A percentile compares a stretch with the other conserved stretches of the same genome.
Conservation (phyloP, 768 basidiomycete genomes). For the Kwoniella pini region DNA sequence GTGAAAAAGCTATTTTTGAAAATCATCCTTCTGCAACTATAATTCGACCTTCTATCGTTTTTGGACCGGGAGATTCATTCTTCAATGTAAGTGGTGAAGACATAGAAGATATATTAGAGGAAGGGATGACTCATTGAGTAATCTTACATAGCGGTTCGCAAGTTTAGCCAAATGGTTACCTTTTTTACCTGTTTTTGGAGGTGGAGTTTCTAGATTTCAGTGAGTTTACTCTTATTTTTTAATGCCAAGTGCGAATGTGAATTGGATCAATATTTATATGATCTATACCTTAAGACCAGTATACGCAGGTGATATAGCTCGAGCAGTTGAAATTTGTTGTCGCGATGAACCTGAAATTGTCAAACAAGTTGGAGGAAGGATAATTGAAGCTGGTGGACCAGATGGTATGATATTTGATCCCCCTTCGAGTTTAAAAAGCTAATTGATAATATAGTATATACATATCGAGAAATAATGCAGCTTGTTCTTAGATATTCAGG, state of each 20-base stretch:
- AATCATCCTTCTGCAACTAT: slow-evolving; percentile 63
- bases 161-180: slow-evolving; percentile 64
- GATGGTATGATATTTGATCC: slow-evolving; percentile 57
- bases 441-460: slow-evolving; percentile 59
- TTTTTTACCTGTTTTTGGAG: slow-evolving; percentile 74
- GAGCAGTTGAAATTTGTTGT: slow-evolving; percentile 64
- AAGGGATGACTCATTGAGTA: not conserved
- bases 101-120: no score
- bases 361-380: slow-evolving; percentile 56
- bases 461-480: slow-evolving; percentile 69
- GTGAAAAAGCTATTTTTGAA: slow-evolving; percentile 62
- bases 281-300: slow-evolving; percentile 61
- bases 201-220: slow-evolving; percentile 68
- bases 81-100: slow-evolving; percentile 70
- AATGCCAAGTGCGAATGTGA: no score
- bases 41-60: slow-evolving; percentile 70
- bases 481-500: slow-evolving; percentile 63
- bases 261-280: no score
- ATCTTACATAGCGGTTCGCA: slow-evolving; percentile 63
- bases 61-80: slow-evolving; percentile 74
- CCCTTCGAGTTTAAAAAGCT: slow-evolving; percentile 34
- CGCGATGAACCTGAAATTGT: slow-evolving; percentile 58
- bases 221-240: slow-evolving; percentile 19
- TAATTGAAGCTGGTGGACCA: slow-evolving; percentile 61
- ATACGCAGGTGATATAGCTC: slow-evolving; percentile 69